Evolutionary conservation across 371 early-diverging fungal genomes (phyloP).

Genomic region (Mucor indicus): DNA sequence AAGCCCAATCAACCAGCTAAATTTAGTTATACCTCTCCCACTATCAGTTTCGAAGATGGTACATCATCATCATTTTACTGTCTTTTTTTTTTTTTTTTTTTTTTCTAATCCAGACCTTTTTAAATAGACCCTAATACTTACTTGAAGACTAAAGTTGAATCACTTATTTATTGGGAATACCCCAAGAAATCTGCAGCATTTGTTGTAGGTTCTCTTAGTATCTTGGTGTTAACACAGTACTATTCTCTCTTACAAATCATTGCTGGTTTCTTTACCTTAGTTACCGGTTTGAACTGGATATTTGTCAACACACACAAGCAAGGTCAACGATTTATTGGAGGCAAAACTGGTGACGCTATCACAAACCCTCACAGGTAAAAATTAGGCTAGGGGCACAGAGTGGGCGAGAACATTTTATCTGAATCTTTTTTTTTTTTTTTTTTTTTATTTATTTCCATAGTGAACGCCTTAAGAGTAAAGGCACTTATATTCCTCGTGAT

Average conservation of each 20-base stretch:
- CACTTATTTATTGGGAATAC: constrained; percentile 56
- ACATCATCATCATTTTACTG: constrained; percentile 2
- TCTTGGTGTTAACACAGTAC: constrained; percentile 50
- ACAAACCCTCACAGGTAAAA: constrained; percentile 42
- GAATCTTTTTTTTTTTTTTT: neutral
- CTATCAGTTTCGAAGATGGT: constrained; percentile 51
- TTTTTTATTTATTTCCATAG: constrained; percentile 3
- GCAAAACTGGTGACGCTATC: constrained; percentile 36
- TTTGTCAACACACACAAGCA: constrained; percentile 54
- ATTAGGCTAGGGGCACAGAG: neutral
- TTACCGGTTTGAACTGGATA: constrained; percentile 49
- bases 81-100: neutral
- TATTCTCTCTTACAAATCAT: constrained; percentile 54
- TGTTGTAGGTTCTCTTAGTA: constrained; percentile 27
- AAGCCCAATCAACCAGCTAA: neutral
- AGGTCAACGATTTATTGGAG: constrained; percentile 35
- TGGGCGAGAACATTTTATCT: neutral
- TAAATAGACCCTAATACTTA: constrained; percentile 45
- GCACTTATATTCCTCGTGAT: constrained; percentile 35
- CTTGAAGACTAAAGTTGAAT: constrained; percentile 42
- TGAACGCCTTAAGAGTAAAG: constrained; percentile 28
- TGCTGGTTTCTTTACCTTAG: constrained; percentile 47
- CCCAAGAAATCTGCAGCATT: constrained; percentile 42
- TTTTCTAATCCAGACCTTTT: no score
- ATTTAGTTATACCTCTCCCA: constrained; percentile 14